These are phyloP conservation scores for Ustilago crameri DNA, from an alignment of 1,284 basidiomycete species.

Conservation along the genomic window DNA sequence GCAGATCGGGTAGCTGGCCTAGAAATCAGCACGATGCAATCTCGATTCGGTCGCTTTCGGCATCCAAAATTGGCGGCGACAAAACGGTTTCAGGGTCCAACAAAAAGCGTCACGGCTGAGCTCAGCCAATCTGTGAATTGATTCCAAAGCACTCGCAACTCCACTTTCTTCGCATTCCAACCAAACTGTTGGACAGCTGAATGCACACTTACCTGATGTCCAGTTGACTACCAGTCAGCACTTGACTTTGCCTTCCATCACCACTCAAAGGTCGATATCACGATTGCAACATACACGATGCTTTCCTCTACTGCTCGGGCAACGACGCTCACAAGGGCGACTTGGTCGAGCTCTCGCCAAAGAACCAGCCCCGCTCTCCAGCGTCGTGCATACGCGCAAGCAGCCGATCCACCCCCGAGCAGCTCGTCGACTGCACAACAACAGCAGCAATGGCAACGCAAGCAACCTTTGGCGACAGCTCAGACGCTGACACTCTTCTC, in stretches of 20 bases:
- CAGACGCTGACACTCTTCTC: constrained; percentile 56
- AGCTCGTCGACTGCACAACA: constrained; percentile 17
- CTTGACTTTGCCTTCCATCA: neutral
- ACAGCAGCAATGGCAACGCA: constrained; percentile 49
- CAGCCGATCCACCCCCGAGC: constrained; percentile 15
- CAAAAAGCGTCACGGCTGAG: constrained; percentile 17
- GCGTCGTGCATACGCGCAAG: constrained; percentile 25
- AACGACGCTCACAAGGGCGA: constrained; percentile 9
- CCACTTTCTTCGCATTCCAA: constrained; percentile 36
- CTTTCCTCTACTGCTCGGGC: constrained; percentile 22
- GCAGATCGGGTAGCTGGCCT: neutral
- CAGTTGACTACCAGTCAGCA: neutral
- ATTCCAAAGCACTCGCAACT: constrained; percentile 2
- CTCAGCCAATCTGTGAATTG: too few species aligned
- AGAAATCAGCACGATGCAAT: constrained; percentile 1
- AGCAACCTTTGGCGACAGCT: constrained; percentile 50
- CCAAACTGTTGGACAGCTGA: too few species aligned
- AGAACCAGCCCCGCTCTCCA: constrained; percentile 6
- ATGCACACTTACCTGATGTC: neutral
- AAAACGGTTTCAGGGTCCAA: constrained; percentile 4
- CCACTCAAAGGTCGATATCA: neutral
- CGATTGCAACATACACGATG: constrained; percentile 26
- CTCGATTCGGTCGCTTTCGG: constrained; percentile 3
- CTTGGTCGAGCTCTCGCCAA: neutral
- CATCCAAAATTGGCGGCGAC: constrained; percentile 3